Evolutionary conservation across 2,329 filamentous ascomycete species (phyloP), one percentile per base, ranked within the genome.

Genomic region (Ceratocystis albifundus): DNA sequence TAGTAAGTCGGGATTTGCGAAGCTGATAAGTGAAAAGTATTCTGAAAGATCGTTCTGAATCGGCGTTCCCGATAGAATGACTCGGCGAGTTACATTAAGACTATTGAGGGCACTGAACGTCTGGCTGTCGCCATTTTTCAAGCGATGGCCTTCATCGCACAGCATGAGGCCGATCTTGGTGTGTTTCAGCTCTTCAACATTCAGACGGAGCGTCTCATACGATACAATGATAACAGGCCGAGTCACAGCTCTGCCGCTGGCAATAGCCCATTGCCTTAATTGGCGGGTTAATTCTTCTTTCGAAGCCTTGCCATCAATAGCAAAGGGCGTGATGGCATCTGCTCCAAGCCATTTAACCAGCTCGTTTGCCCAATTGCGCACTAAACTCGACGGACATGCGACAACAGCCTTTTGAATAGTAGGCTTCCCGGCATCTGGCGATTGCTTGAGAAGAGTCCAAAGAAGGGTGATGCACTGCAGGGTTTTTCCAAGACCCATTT

Each of bases 11-110:
- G 94, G 94, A 71, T 99, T 99, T 32, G 94, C 94, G 72, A 99
- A 99, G 74, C 93, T 96, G 68, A 97, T 88, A 8, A 99, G 82
- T 2, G 94, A 87, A 72, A 96, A 99, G 75, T 99, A 99, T 74
- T 99, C 94, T 0, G 93, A 95, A n/a, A 99, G 77, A 74, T 99
- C 94, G 72, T 99, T 99, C 72, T 99, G 94, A 67, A 99, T 99
- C 0, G 94, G 94, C 0, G 94, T 99, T 68, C 94, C 94, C 0
- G 94, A 97, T 17, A 99, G 80, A 70, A 99, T 99, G 57, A 99
- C 93, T 30, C 94, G 86, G 67, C 92, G 85, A 53, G 88, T 88
- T 32, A 99, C 94, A 72, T 96, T 95, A 17, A 99, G 80, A 68
- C 84, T 88, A 72, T 96, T 96, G 62, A 99, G 79, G 0, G 94